Conservation (phyloP, 2,329 filamentous ascomycete species). For the Seiridium unicorne region DNA sequence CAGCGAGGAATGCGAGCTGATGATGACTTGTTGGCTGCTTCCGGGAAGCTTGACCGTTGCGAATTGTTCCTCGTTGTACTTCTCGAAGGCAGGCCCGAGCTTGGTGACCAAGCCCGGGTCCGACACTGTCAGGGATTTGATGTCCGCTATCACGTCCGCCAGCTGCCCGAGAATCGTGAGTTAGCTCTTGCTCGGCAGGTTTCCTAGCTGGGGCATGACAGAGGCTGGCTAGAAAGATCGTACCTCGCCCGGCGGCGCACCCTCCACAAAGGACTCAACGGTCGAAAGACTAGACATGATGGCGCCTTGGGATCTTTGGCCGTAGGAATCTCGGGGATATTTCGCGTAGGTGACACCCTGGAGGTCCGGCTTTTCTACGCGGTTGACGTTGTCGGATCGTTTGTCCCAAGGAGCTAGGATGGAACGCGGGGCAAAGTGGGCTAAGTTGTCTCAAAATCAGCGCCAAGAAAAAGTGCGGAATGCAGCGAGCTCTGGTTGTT, state of each 20-base stretch:
- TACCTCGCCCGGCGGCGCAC: constrained; percentile 96
- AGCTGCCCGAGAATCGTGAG: constrained; percentile 52
- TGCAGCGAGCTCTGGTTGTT: background rate
- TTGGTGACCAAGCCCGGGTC: constrained; percentile 66
- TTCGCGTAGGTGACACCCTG: too few relatives aligned
- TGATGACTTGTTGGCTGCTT: constrained; percentile 76
- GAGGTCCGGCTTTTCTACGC: background rate
- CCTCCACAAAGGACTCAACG: constrained; percentile 85
- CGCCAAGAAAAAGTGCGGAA: too few relatives aligned
- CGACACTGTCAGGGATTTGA: constrained; percentile 79
- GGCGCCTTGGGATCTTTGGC: background rate
- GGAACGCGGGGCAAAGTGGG: constrained; percentile 11
- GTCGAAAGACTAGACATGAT: constrained; percentile 46
- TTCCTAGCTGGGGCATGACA: constrained; percentile 1
- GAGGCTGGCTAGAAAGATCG: background rate
- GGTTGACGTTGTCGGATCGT: background rate
- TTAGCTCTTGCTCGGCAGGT: background rate
- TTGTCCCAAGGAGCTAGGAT: constrained; percentile 1
- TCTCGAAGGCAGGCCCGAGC: constrained; percentile 80
- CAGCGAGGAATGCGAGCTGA: constrained; percentile 83
- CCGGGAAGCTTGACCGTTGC: constrained; percentile 85
- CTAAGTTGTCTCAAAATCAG: background rate
- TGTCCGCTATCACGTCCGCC: constrained; percentile 85
- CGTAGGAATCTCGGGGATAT: too few relatives aligned
- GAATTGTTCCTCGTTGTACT: constrained; percentile 96